These are phyloP conservation scores for Prunus mira DNA, from an alignment of 306 rosid species.

Conservation along the genomic window DNA sequence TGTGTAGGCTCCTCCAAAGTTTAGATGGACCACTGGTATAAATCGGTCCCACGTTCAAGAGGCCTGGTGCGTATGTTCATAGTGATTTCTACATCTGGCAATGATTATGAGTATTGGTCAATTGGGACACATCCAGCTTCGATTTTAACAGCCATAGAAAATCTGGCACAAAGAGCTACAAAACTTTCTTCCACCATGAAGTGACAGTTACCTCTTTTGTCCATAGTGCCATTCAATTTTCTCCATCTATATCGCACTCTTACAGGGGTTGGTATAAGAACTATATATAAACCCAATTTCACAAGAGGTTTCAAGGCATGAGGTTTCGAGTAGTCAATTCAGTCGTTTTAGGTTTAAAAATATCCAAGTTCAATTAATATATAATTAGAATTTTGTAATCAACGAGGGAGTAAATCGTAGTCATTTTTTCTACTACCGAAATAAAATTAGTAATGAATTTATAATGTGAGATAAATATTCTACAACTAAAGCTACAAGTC, in stretches of 20 bases:
- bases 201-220: slow-evolving; percentile 4
- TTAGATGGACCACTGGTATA: slow-evolving; percentile 33
- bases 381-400: no score
- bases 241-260: neutral
- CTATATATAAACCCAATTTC: neutral
- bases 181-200: neutral
- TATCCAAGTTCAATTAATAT: no score
- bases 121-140: neutral
- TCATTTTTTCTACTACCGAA: no score
- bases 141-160: neutral
- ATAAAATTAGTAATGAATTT: no score
- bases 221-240: neutral
- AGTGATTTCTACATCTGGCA: slow-evolving; percentile 10
- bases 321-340: neutral
- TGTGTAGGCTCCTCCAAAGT: slow-evolving; percentile 28
- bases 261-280: neutral
- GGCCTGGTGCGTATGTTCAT: neutral
- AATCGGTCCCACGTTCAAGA: slow-evolving; percentile 13
- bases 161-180: neutral
- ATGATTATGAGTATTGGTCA: slow-evolving; percentile 5
- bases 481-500: no score
- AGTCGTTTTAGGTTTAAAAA: no score
- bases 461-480: no score
- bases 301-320: neutral
- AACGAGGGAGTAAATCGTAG: no score